Evolutionary conservation across 2,329 filamentous ascomycete genomes (phyloP), one percentile per base, ranked within the genome.

Genomic region (Huntiella decipiens): DNA sequence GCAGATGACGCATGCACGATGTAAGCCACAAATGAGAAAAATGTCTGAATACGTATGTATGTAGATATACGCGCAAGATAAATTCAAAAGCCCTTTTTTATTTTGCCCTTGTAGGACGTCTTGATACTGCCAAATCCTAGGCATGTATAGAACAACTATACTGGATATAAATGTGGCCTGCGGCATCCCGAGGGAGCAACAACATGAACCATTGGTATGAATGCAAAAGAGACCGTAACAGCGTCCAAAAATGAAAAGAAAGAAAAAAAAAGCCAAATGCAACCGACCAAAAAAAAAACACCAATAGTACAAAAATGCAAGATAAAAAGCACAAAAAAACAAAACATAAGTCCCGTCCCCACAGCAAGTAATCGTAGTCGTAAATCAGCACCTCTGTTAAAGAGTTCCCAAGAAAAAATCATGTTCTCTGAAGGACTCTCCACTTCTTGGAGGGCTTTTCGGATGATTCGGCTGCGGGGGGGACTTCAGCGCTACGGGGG

Each of bases 371-470:
- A 28, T 28, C 22, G 6, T 28, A 28, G 22, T 28, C 22, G 22
- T 28, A 28, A 28, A 7, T 7, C 8, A 28, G 6, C 22, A 28
- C 22, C 22, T 28, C 22, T 28, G 4, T 28, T 28, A 28, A 28
- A 7, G 22, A 28, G 22, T 28, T 28, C 8, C 22, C 22, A 1
- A 28, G 22, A 10, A 28, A 28, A 28, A 10, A 28, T 61, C 54
- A 69, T 48, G 65, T 67, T 54, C 66, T 60, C 47, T 62, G 55
- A 13, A 53, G 59, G 42, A 67, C 62, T 15, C 58, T 58, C 66
- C 68, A 70, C 56, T 62, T 67, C 61, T 64, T 69, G n/a, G 22
- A 13, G 17, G 35, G 22, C 12, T 38, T 38, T 16, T 41, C 44
- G 3, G 17, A 15, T 13, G 41, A 12, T 28, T 36, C 16, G 17